Evolutionary conservation across 164 flowering plant species (phyloP), one percentile per base, ranked within the genome.

Genomic region (Warburgia ugandensis): DNA sequence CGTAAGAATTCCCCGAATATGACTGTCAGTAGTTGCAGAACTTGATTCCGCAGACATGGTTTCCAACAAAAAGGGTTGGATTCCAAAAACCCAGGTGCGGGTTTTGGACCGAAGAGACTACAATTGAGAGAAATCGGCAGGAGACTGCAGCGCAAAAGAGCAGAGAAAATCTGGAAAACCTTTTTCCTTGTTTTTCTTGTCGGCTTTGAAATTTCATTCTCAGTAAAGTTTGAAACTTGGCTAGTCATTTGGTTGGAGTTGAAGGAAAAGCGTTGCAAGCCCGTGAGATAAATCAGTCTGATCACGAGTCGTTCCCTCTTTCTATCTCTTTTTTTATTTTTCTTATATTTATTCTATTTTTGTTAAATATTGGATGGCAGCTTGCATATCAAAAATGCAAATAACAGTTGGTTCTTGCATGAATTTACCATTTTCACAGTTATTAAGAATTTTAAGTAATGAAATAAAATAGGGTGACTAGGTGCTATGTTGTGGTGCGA

Each of bases 1-100:
- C n/a, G 94, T 82, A 8, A 68, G 72, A 20, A 68, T 56, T 12
- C 89, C 94, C 40, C 39, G 73, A 60, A 78, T 64, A 38, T 50
- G 64, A 17, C 44, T 39, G 3, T 71, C 80, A 9, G 54, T 67
- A 9, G 78, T 62, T 44, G 60, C 77, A 41, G 78, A 55, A 58
- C 77, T 55, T 25, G 76, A 53, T 12, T 76, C 85, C 58, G 52
- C 55, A 54, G 64, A 44, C 58, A 61, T 52, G n/a, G n/a, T 48
- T 36, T 13, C 39, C 2, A 2, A 36, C 3, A 7, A 2, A 13
- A 17, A 2, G n/a, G n/a, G 14, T 20, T 20, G 41, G 29, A 1
- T 50, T 50, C 30, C 25, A 20, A 11, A 35, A 50, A 23, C 28
- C 54, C 53, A 23, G 42, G 13, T 13, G 13, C 10, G 26, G 42